Base-by-base conservation (phyloP, 345 rosid genomes). In the Pseudoturritis turrita region DNA sequence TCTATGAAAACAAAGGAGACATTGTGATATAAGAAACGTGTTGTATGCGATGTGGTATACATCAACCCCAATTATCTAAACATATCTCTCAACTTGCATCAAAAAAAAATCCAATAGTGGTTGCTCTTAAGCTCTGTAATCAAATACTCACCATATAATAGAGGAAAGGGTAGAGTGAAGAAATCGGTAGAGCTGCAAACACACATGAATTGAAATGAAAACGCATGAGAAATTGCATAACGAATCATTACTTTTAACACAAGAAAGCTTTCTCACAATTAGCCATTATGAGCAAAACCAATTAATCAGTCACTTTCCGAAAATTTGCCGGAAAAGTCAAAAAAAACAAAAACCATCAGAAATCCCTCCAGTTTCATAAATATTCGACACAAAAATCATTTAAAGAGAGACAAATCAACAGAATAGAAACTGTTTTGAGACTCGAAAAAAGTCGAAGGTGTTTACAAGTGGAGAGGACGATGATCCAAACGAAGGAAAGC, bases 91-190 rank as follows among this genome's bases (percentile, higher is more conserved):
- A 51, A 51, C 23, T 47, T 10, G 8, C 67, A 31, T 31, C 3
- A 1, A 47, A 64, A 33, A 18, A 3, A 15, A 33, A 8, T 21
- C 44, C 14, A 37, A 60, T 3, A 3, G 46, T 56, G 41, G 3
- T 28, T 57, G 29, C 39, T 44, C 11, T 31, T 14, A 25, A 65
- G 9, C 25, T 19, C 19, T 46, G 10, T 21, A 51, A 61, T 41
- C 31, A 64, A 47, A 8, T 14, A 84, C 96, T 76, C 68, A 88
- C 98, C 98, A 89, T 89, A 82, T 88, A 89, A 49, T 94, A 94
- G 63, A 94, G 87, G 79, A 86, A 94, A 0, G 98, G 97, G 41
- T 89, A 94, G 43, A 94, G 87, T 18, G 95, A 88, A 6, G 96
- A 89, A 72, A 91, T 87, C 2, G 98, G 96, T 76, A 91, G 80